Conservation (phyloP, 2,329 filamentous ascomycete species). For the Biscogniauxia mediterranea region DNA sequence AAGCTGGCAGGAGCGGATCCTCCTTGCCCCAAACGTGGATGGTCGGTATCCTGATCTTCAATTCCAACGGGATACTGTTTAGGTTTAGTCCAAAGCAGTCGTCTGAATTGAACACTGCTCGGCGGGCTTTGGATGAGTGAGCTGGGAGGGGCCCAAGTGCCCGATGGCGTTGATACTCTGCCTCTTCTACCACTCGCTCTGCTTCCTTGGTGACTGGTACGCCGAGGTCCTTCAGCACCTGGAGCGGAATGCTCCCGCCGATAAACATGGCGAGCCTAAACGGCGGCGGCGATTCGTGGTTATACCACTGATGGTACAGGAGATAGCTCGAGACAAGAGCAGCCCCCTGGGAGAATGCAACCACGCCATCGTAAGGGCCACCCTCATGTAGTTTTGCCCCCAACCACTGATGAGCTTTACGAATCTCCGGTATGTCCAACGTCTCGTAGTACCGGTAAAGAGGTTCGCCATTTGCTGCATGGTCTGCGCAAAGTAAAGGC, state of each 20-base stretch:
- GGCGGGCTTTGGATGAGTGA: conserved; percentile 19
- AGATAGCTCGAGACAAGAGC: conserved; percentile 39
- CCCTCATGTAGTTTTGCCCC: conserved; percentile 29
- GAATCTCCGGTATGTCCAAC: conserved; percentile 28
- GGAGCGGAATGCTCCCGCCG: conserved; percentile 36
- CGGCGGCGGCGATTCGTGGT: conserved; percentile 28
- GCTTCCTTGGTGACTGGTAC: conserved; percentile 33
- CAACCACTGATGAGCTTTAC: conserved; percentile 36
- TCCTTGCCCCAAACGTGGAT: conserved; percentile 28
- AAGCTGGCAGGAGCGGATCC: conserved; percentile 25
- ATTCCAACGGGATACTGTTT: conserved; percentile 26
- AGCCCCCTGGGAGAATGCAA: conserved; percentile 34
- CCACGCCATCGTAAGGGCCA: conserved; percentile 29
- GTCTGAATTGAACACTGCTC: conserved; percentile 30
- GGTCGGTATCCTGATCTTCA: conserved; percentile 33
- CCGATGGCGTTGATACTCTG: conserved; percentile 13
- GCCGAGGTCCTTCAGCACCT: conserved; percentile 32
- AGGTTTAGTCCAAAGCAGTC: conserved; percentile 33
- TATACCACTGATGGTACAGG: conserved; percentile 37
- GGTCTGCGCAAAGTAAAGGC: conserved; percentile 12
- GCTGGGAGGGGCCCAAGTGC: conserved; percentile 15
- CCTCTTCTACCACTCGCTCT: conserved; percentile 25
- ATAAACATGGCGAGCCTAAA: conserved; percentile 42
- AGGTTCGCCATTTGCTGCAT: conserved; percentile 4
- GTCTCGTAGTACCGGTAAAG: conserved; percentile 21